Evolutionary conservation across 2,329 filamentous ascomycete species (phyloP), one percentile per base, ranked within the genome.

Genomic region (Leptographium wingfieldii): DNA sequence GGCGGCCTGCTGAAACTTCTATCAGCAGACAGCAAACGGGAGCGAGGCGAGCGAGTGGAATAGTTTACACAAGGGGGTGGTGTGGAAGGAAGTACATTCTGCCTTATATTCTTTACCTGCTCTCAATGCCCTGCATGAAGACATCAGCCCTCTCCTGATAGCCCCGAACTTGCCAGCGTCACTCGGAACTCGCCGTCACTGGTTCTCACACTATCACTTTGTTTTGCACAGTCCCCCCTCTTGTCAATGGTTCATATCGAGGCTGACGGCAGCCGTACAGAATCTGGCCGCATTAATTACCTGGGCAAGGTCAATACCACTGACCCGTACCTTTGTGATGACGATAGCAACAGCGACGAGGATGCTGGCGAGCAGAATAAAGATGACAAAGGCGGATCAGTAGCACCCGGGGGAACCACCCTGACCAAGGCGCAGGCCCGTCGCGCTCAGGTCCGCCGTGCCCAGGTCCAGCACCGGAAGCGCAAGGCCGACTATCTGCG

Each of bases 401-500:
- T 12, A 29, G 19, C 27, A 14, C 11, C 22, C 16, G 38, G 2
- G 38, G 22, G 16, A 27, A 7, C n/a, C 1, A 5, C 25, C 29
- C 58, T 61, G 48, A 61, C 62, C 4, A 61, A 78, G 67, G 71
- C 76, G 27, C 73, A 76, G 65, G 62, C 72, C 19, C 76, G 80
- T 5, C 74, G 80, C 0, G 74, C 75, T 3, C 80, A 82, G 63
- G 79, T 82, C 57, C 70, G 79, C 3, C 74, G 72, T 27, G 80
- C 80, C 2, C 80, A 82, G 71, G 74, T 77, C 46, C 75, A 80
- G 66, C 80, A 82, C 65, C 78, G 80, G 19, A 76, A 79, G 67
- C 77, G 80, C 66, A 82, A 81, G 66, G 78, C 76, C 57, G 76
- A 81, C 67, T 80, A 82, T 66, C 73, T 78, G 63, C 76, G 75